Base-by-base conservation (phyloP, 1,284 basidiomycete genomes). In the Sparassis latifolia region DNA sequence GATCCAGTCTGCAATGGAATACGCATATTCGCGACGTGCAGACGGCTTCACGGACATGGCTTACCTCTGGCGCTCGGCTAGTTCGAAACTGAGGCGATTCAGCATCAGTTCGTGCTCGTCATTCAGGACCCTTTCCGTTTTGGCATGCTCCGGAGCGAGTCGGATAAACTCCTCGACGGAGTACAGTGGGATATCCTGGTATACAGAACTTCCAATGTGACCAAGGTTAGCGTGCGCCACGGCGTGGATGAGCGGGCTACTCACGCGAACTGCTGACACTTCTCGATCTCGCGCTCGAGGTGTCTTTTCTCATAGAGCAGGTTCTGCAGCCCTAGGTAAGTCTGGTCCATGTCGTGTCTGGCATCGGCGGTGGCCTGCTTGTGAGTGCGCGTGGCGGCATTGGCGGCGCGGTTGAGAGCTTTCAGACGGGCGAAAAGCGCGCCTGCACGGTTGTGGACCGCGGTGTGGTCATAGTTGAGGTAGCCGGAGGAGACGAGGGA, bases 181-280 rank as follows among this genome's bases (percentile, higher is more conserved):
- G 64, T 90, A 81, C 38, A 90, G 68, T 6, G 86, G 79, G 10
- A 90, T 74, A 55, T 91, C 88, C 70, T 91, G 89, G 63, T 89
- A 89, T 48, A 89, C 82, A 35, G 87, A 89, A 27, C 69, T 70
- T 46, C 35, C 48, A 39, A 50, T 20, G 33, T 32, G 3, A 10
- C 40, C 46, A 39, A 37, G 7, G 46, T 51, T n/a, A 48, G 50
- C 5, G 20, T 32, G 47, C 40, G 48, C 43, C 45, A 31, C 35
- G 35, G 42, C 10, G 10, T 32, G 32, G 3, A 29, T 3, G 10
- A 44, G 35, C 35, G 35, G 7, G 35, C 35, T 3, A 61, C 86
- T 63, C 63, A 91, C 88, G 85, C 87, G 64, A 91, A 91, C 61
- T 90, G 87, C 49, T 85, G 78, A 67, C 88, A 91, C 66, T 91